These are phyloP conservation scores for Warburgia ugandensis DNA, from an alignment of 164 flowering plant genomes.

Conservation along the genomic window DNA sequence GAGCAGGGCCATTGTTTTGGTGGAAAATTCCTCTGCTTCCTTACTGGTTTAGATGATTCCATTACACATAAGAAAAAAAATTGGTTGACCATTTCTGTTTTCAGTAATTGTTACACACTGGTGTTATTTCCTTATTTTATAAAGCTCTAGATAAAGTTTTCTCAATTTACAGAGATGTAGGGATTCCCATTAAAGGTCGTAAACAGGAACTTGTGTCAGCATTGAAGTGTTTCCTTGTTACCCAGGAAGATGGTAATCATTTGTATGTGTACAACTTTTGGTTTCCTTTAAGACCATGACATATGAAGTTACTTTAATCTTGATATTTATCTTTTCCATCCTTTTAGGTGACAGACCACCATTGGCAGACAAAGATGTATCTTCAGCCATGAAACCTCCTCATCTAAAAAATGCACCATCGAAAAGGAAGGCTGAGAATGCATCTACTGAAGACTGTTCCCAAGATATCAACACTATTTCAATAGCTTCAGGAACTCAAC, in stretches of 20 bases:
- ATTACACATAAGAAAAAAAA: background rate
- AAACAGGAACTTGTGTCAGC: slow-evolving; percentile 61
- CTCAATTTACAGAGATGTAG: slow-evolving; percentile 46
- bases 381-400: slow-evolving; percentile 11
- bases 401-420: slow-evolving; percentile 12
- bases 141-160: background rate
- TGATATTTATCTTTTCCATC: slow-evolving; percentile 4
- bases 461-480: slow-evolving; percentile 9
- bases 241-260: slow-evolving; percentile 29
- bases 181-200: slow-evolving; percentile 67
- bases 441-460: slow-evolving; percentile 14
- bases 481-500: slow-evolving; percentile 23
- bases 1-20: background rate
- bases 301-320: background rate
- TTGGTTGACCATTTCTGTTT: background rate
- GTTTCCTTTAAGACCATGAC: background rate
- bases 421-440: slow-evolving; percentile 18
- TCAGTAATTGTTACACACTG: background rate
- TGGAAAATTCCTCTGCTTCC: background rate
- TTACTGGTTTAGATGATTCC: background rate
- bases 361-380: slow-evolving; percentile 14
- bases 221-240: slow-evolving; percentile 41
- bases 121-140: background rate
- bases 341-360: slow-evolving; percentile 26
- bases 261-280: background rate